Evolutionary conservation across 1,284 basidiomycete genomes (phyloP).

Genomic region (Pyrrhoderma noxium): DNA sequence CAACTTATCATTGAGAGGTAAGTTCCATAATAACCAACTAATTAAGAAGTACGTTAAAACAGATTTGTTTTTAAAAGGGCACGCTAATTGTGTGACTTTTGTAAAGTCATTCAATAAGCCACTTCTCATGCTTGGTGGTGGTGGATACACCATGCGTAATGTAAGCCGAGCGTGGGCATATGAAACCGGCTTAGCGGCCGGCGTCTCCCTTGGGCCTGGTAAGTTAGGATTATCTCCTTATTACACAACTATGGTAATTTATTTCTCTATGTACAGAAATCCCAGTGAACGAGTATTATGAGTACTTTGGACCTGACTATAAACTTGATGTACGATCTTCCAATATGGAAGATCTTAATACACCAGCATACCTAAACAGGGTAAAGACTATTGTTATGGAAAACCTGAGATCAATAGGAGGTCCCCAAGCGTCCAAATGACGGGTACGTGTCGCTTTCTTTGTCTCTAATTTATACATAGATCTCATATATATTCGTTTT

Average conservation of each 20-base stretch:
- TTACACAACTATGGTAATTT: neutral
- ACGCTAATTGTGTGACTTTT: slow-evolving; percentile 96
- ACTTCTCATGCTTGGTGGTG: slow-evolving; percentile 88
- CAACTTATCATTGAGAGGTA: slow-evolving; percentile 94
- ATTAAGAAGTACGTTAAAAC: neutral
- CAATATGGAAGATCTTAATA: slow-evolving; percentile 96
- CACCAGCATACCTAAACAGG: slow-evolving; percentile 87
- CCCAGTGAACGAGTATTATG: slow-evolving; percentile 96
- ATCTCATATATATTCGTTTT: neutral
- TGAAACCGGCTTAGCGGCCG: slow-evolving; percentile 95
- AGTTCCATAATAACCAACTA: slow-evolving; percentile 8
- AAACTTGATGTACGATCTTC: slow-evolving; percentile 94
- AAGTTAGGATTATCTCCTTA: slow-evolving; percentile 21
- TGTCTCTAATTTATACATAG: neutral
- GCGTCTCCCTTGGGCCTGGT: slow-evolving; percentile 87
- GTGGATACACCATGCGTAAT: slow-evolving; percentile 98
- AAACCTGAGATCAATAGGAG: slow-evolving; percentile 75
- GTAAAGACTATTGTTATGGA: slow-evolving; percentile 91
- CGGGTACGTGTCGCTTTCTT: slow-evolving; percentile 40
- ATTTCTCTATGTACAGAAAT: slow-evolving; percentile 53
- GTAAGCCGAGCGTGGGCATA: slow-evolving; percentile 97
- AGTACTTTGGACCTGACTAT: slow-evolving; percentile 98
- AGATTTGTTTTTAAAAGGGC: slow-evolving; percentile 42
- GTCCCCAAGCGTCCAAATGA: slow-evolving; percentile 90
- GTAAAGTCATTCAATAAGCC: slow-evolving; percentile 97